Evolutionary conservation across 2,329 filamentous ascomycete genomes (phyloP), one percentile per base, ranked within the genome.

Genomic region (Ophiostoma australiae): DNA sequence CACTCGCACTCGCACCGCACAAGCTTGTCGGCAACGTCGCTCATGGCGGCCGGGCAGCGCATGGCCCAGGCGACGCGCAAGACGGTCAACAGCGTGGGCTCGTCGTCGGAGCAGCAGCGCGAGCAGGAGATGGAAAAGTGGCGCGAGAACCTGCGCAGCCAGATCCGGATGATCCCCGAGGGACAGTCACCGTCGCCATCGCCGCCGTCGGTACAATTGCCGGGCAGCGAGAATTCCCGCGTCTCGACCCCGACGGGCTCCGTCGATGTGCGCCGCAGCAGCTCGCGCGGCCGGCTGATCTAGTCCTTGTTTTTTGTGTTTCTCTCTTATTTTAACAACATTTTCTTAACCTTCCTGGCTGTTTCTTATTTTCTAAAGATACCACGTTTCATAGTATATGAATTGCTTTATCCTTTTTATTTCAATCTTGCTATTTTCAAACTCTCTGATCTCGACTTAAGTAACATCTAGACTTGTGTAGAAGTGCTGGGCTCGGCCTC

Each of bases 71-170:
- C 69, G 1, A 73, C 72, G 17, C 72, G 71, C 63, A 73, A 72
- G 63, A 70, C 71, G 13, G 70, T 69, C 10, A 58, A 35, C 23
- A 67, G 41, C 35, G 71, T 37, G 48, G 63, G 68, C 69, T 77
- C 68, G 11, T 17, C 55, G n/a, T 31, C 63, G 8, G 33, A 39
- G 63, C 35, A 66, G 35, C 63, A 66, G 20, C 72, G 70, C n/a
- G 70, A 70, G 68, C 76, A 76, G 20, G 80, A 82, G 69, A 77
- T 76, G 31, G 80, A 82, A 67, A 77, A 77, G 73, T 76, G 79
- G 72, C 76, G 79, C 31, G 77, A 78, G 44, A 77, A 78, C 33
- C 73, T 83, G 67, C 78, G 79, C 74, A 78, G 77, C 58, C 78
- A 78, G 31, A 82, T 82, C 69, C 77, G 76, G 69, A 76, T 80